Percentiles rank a stretch among this genome's conserved stretches.
phyloP scores from a whole-genome alignment of 2,329 filamentous ascomycete species.

The Arthrobotrys iridis region DNA sequence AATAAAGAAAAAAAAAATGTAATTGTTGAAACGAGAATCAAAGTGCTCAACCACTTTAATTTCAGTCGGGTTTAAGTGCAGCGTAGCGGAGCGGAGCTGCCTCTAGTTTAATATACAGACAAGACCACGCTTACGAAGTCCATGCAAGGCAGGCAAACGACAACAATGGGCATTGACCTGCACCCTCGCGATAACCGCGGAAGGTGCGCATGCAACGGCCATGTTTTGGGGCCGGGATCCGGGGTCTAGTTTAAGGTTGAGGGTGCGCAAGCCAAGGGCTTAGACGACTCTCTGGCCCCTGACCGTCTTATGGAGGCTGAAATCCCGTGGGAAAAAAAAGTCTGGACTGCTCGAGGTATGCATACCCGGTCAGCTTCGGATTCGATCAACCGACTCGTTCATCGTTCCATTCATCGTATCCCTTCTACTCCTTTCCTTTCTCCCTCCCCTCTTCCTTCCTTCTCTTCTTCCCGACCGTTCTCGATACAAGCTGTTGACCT shows the following conservation, averaged over 20 bases:
- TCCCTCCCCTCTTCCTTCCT: background rate
- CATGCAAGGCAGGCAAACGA: too few relatives aligned
- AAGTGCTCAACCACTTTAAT: too few relatives aligned
- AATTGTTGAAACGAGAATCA: too few relatives aligned
- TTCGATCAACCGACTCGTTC: too few relatives aligned
- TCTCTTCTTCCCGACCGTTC: background rate
- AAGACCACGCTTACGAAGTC: too few relatives aligned
- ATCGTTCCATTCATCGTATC: background rate
- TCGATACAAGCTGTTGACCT: background rate
- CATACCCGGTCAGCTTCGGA: conserved; percentile 14
- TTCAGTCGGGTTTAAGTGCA: too few relatives aligned
- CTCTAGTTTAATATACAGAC: too few relatives aligned
- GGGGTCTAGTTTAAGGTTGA: conserved; percentile 32
- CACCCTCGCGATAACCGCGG: background rate
- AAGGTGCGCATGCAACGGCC: background rate
- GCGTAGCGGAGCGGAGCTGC: too few relatives aligned
- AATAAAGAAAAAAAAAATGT: too few relatives aligned
- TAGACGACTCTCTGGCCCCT: conserved; percentile 27
- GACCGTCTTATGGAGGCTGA: conserved; percentile 3
- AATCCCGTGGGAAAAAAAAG: conserved; percentile 20
- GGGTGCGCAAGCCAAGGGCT: conserved; percentile 35
- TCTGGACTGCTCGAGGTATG: background rate
- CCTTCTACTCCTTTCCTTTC: background rate
- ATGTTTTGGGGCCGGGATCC: conserved; percentile 4
- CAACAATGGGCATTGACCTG: too few relatives aligned